Conservation (phyloP, 495 filamentous ascomycete genomes). For the Hypoxylon lenormandii region DNA sequence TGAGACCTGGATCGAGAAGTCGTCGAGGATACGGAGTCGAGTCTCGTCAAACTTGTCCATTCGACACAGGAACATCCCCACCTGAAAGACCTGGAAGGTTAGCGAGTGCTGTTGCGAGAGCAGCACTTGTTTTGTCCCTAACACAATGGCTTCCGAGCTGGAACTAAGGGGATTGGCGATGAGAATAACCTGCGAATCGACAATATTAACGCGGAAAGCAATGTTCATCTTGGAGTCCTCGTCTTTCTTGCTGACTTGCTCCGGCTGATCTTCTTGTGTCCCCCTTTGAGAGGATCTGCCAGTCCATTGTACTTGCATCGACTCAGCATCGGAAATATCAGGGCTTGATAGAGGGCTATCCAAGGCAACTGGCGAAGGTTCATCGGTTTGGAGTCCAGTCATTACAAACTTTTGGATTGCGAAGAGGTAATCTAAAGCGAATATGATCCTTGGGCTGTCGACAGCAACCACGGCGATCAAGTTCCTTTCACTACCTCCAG, state of each 20-base stretch:
- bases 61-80: conserved; percentile 97
- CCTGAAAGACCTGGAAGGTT: conserved; percentile 88
- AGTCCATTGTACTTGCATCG: conserved; percentile 55
- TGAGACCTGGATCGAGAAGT: conserved; percentile 90
- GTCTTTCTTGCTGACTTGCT: conserved; percentile 23
- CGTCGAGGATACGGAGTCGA: conserved; percentile 88
- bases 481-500: conserved; percentile 83
- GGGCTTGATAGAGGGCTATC: conserved; percentile 69
- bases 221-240: conserved; percentile 72
- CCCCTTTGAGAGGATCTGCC: conserved; percentile 47
- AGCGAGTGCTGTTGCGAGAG: conserved; percentile 93
- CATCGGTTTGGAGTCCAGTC: conserved; percentile 70
- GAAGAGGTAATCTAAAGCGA: conserved; percentile 94
- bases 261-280: conserved; percentile 10
- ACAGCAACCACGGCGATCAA: conserved; percentile 93
- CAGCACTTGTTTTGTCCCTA: conserved; percentile 92
- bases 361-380: conserved; percentile 66
- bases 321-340: conserved; percentile 71
- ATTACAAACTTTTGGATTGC: conserved; percentile 85
- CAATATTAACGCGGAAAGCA: conserved; percentile 91
- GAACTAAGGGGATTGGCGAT: conserved; percentile 91
- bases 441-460: conserved; percentile 93
- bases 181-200: conserved; percentile 94
- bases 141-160: conserved; percentile 93
- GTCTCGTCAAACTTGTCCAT: conserved; percentile 96